Conservation (phyloP, 176 grass and related monocot species). For the Bothriochloa decipiens region DNA sequence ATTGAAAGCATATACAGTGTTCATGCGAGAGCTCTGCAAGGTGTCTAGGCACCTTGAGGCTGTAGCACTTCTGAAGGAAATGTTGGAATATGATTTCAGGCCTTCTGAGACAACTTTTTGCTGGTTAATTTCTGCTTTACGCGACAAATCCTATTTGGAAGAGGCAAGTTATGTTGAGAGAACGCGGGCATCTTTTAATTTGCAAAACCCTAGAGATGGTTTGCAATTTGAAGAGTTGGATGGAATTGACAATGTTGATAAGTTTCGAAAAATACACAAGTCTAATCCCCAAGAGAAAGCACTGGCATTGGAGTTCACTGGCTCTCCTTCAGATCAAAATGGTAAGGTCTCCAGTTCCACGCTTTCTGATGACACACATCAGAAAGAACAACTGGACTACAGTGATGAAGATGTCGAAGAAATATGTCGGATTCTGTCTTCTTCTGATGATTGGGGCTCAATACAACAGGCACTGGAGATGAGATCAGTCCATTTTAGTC, state of each 20-base stretch:
- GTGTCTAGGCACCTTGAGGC: slow-evolving; percentile 68
- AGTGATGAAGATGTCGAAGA: slow-evolving; percentile 53
- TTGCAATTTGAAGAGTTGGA: slow-evolving; percentile 25
- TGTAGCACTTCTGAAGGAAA: slow-evolving; percentile 64
- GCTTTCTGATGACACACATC: slow-evolving; percentile 23
- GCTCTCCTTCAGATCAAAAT: slow-evolving; percentile 34
- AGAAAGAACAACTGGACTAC: slow-evolving; percentile 38
- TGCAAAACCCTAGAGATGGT: slow-evolving; percentile 38
- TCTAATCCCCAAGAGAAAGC: slow-evolving; percentile 36
- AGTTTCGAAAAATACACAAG: not conserved
- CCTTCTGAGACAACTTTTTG: slow-evolving; percentile 49
- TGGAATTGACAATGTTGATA: slow-evolving; percentile 13
- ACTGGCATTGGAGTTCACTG: not conserved
- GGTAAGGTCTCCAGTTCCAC: slow-evolving; percentile 27
- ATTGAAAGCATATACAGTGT: slow-evolving; percentile 73
- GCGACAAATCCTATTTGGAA: slow-evolving; percentile 50
- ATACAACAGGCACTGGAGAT: slow-evolving; percentile 59
- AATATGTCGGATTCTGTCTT: slow-evolving; percentile 67
- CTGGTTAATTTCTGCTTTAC: slow-evolving; percentile 55
- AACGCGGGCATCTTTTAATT: slow-evolving; percentile 45
- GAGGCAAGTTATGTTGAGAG: slow-evolving; percentile 55
- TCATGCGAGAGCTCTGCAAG: slow-evolving; percentile 83
- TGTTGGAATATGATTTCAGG: slow-evolving; percentile 57
- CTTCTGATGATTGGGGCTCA: slow-evolving; percentile 54
- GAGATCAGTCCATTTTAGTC: slow-evolving; percentile 61